Evolutionary conservation across 1,139 yeast genomes (phyloP), one percentile per base, ranked within the genome.

Genomic region (Pichia sp.): DNA sequence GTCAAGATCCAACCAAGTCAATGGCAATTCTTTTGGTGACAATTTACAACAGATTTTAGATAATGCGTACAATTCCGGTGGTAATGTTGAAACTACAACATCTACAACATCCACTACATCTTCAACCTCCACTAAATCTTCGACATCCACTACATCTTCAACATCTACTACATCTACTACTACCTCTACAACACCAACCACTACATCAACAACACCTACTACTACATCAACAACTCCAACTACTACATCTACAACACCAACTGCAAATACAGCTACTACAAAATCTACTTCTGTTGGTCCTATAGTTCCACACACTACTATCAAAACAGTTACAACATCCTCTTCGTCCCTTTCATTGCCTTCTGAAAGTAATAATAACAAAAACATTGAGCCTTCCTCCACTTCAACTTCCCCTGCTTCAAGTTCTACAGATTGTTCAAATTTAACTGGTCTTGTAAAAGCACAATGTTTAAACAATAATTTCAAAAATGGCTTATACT

Each of bases 1-100:
- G 63, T 89, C 83, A 16, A 76, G 71, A 60, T 60, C 71, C 23
- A 87, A 86, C 60, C 62, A 59, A 27, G 68, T 70, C n/a, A 43
- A 51, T 41, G 56, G 47, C 34, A 32, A 36, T 16, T 42, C 54
- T 11, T 53, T 41, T 41, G 76, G 68, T 33, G 64, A 59, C 28
- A 68, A 66, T 16, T 65, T 78, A 67, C 74, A 76, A 58, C 53
- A 56, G 31, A 54, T 66, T 40, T 54, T 71, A 42, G 48, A 50
- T 30, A 49, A 38, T 16, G 55, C 48, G 26, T 53, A 59, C 24
- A 26, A 59, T 8, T 25, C 9, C 10, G 30, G 16, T 28, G 8
- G 8, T 25, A 6, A 30, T 26, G 11, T 9, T 16, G 30, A n/a
- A 4, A 39, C 57, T 12, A 37, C 56, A 22, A 26, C 43, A 3